Base-by-base conservation (phyloP, 192 early-diverging fungal species). In the Backusella morwellensis region DNA sequence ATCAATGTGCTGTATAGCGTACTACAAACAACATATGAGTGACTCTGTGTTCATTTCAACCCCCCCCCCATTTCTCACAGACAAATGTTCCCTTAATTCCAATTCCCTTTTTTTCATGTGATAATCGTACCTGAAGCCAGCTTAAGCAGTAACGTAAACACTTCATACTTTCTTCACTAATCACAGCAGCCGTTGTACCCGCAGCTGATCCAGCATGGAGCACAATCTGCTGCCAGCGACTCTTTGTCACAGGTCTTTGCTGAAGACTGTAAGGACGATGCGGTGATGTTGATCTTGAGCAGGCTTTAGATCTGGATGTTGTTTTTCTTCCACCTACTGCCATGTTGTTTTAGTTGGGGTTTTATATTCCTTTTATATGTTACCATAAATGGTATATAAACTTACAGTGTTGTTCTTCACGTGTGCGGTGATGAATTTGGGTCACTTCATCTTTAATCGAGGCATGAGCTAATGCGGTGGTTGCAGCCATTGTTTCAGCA, bases 121-220 rank as follows among this genome's bases (percentile, higher is more conserved):
- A 34, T 67, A 19, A 71, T 35, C 32, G 77, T 83, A 88, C 87
- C 83, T 92, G 87, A 2, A 97, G 83, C 93, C 93, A 96, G 76
- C 93, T 88, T 36, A 96, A 82, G 83, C 96, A 98, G 82, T 97
- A 98, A 72, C 90, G 89, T 56, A 98, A 82, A 72, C 91, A 92
- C 70, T 90, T 87, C 86, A 97, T 89, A 73, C 93, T 92, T 80
- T 98, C 96, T 74, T 96, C 95, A 71, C 92, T 93, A 35, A 95
- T 90, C 23, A 94, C 90, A 75, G 94, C 87, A 8, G 91, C 93
- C 7, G 92, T 90, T 6, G 91, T 78, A 68, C 90, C 89, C 1
- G 89, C 89, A 34, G 84, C 87, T 8, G 87, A 74, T 14, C 89
- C 88, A 7, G 89, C 88, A 12, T 86, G 86, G 32, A 88, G 87